A percentile compares a stretch with the other conserved stretches of the same genome.
Conservation (phyloP, 352 stramenopile species). For the Pythium brachiatum region DNA sequence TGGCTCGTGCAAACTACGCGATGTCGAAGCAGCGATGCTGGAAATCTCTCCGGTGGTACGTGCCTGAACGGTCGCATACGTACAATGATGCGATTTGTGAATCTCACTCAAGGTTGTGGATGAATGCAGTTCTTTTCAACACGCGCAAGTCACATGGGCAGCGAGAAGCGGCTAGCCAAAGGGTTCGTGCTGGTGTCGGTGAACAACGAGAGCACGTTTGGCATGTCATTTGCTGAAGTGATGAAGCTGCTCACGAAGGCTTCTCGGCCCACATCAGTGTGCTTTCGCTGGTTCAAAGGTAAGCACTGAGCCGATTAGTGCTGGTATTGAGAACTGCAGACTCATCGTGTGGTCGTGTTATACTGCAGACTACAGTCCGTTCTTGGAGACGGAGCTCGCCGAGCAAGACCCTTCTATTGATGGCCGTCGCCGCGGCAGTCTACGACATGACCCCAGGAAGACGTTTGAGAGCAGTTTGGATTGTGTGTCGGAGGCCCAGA, state of each 20-base stretch:
- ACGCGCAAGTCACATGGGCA: slow-evolving; percentile 30
- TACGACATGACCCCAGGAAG: slow-evolving; percentile 25
- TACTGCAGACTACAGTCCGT: slow-evolving; percentile 63
- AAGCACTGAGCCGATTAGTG: not conserved
- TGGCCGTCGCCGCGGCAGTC: slow-evolving; percentile 10
- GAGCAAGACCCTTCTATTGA: slow-evolving; percentile 30
- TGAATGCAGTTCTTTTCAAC: slow-evolving; percentile 54
- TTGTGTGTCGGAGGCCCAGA: slow-evolving; percentile 57
- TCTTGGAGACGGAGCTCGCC: slow-evolving; percentile 55
- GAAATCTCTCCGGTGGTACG: slow-evolving; percentile 47
- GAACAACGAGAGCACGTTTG: slow-evolving; percentile 80
- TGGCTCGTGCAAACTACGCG: slow-evolving; percentile 54
- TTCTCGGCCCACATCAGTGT: slow-evolving; percentile 62
- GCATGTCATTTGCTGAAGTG: slow-evolving; percentile 43
- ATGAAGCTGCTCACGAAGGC: slow-evolving; percentile 55
- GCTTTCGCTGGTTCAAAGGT: slow-evolving; percentile 79
- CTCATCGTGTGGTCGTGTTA: not conserved
- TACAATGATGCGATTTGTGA: slow-evolving; percentile 3
- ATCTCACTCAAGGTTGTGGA: not conserved
- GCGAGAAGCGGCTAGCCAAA: slow-evolving; percentile 61
- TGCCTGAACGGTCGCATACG: not conserved
- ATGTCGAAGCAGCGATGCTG: slow-evolving; percentile 70
- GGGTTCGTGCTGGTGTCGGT: slow-evolving; percentile 74
- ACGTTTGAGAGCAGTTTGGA: slow-evolving; percentile 52
- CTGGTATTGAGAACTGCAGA: not conserved